phyloP scores from a whole-genome alignment of 805 yeast species.

The Lipomyces anomalus region DNA sequence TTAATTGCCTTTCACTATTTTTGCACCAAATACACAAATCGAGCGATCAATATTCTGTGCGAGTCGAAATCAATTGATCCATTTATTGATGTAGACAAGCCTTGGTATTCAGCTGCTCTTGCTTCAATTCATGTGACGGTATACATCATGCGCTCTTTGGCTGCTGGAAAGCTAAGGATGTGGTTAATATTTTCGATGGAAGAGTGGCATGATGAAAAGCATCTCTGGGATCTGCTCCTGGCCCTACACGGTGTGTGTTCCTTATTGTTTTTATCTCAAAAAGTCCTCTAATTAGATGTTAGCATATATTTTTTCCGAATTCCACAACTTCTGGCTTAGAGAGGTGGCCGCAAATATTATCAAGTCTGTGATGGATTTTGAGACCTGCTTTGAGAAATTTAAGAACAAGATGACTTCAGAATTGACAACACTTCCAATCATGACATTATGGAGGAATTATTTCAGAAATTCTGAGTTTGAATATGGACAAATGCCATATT shows the following conservation, averaged over 20 bases:
- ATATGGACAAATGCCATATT: no score
- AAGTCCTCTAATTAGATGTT: no score
- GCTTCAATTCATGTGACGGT: conserved; percentile 25
- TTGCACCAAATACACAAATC: conserved; percentile 4
- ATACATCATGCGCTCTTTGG: conserved; percentile 9
- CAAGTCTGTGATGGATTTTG: conserved; percentile 26
- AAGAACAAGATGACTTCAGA: background rate
- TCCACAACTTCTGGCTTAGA: conserved; percentile 22
- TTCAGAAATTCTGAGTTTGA: no score
- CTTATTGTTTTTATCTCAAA: no score
- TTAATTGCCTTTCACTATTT: conserved; percentile 6
- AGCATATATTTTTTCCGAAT: conserved; percentile 16
- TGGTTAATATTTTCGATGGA: conserved; percentile 15
- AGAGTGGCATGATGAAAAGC: background rate
- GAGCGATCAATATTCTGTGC: conserved; percentile 9
- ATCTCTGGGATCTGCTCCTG: conserved; percentile 13
- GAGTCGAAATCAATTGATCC: conserved; percentile 16
- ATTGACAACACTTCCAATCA: background rate
- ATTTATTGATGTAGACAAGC: conserved; percentile 11
- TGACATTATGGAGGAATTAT: no score
- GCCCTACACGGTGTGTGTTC: conserved; percentile 12
- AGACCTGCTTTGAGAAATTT: conserved; percentile 20
- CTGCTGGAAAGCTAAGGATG: conserved; percentile 10
- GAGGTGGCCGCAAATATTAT: conserved; percentile 13
- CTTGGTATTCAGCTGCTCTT: conserved; percentile 27